Conservation (phyloP, 305 asterid genomes). For the Ajuga reptans region DNA sequence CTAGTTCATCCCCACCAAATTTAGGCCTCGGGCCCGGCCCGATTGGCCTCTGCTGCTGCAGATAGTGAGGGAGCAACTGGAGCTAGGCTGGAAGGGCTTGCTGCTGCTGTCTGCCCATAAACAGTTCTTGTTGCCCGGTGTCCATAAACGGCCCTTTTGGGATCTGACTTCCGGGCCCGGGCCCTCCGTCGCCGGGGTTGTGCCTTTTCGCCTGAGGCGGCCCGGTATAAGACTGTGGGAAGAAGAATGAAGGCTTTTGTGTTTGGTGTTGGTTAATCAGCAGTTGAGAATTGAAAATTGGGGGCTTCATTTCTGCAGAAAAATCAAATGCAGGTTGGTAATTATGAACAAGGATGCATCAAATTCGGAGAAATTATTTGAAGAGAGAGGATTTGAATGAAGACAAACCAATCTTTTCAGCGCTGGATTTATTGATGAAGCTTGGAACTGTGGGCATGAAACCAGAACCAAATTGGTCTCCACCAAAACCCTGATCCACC, state of each 20-base stretch:
- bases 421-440: slow-evolving; percentile 27
- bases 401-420: slow-evolving; percentile 35
- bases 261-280: slow-evolving; percentile 59
- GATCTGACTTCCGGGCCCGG: slow-evolving; percentile 36
- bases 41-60: slow-evolving; percentile 39
- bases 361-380: slow-evolving; percentile 21
- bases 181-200: slow-evolving; percentile 44
- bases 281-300: slow-evolving; percentile 44
- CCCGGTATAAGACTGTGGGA: slow-evolving; percentile 44
- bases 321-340: slow-evolving; percentile 43
- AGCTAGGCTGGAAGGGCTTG: slow-evolving; percentile 44
- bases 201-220: slow-evolving; percentile 70
- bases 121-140: slow-evolving; percentile 40
- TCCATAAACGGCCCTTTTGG: slow-evolving; percentile 39
- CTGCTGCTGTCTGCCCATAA: slow-evolving; percentile 27
- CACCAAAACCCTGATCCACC: slow-evolving; percentile 58
- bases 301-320: slow-evolving; percentile 45
- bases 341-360: slow-evolving; percentile 26
- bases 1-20: slow-evolving; percentile 43
- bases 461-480: slow-evolving; percentile 32
- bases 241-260: slow-evolving; percentile 50
- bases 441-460: slow-evolving; percentile 28
- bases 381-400: slow-evolving; percentile 22
- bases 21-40: slow-evolving; percentile 43
- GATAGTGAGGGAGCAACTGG: slow-evolving; percentile 47